These are phyloP conservation scores for Allium fistulosum DNA, from an alignment of 106 monocot genomes.

Conservation along the genomic window DNA sequence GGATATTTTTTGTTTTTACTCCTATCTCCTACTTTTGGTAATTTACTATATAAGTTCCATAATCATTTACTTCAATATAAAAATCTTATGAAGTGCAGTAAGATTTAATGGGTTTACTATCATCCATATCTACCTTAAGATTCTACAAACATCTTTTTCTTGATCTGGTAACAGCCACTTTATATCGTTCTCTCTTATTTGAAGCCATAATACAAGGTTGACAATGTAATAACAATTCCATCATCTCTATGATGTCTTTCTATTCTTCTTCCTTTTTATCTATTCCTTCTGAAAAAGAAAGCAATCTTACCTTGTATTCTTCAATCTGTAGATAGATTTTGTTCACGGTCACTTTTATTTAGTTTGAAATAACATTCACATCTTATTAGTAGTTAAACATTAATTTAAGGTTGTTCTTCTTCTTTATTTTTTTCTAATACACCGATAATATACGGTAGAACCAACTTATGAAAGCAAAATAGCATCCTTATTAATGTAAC, in stretches of 20 bases:
- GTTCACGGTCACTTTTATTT: background rate
- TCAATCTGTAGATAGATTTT: background rate
- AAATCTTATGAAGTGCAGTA: background rate
- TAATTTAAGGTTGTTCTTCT: too few relatives aligned
- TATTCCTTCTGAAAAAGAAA: conserved; percentile 1
- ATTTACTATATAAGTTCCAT: conserved; percentile 5
- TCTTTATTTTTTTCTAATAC: too few relatives aligned
- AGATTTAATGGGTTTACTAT: background rate
- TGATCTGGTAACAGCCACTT: conserved; percentile 10
- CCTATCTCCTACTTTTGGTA: background rate
- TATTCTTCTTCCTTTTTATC: background rate
- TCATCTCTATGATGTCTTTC: background rate
- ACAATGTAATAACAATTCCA: background rate
- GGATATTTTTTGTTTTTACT: background rate
- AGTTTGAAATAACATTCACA: background rate
- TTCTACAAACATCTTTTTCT: conserved; percentile 10
- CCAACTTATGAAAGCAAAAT: too few relatives aligned
- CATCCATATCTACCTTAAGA: conserved; percentile 13
- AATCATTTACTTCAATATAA: conserved; percentile 7
- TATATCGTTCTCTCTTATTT: conserved; percentile 9
- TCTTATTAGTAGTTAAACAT: too few relatives aligned
- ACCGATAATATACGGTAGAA: too few relatives aligned
- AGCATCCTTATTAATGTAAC: too few relatives aligned
- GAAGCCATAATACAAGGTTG: conserved; percentile 2
- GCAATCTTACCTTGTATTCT: background rate